Evolutionary conservation across 345 rosid genomes (phyloP).

Genomic region (Hibiscus syriacus): DNA sequence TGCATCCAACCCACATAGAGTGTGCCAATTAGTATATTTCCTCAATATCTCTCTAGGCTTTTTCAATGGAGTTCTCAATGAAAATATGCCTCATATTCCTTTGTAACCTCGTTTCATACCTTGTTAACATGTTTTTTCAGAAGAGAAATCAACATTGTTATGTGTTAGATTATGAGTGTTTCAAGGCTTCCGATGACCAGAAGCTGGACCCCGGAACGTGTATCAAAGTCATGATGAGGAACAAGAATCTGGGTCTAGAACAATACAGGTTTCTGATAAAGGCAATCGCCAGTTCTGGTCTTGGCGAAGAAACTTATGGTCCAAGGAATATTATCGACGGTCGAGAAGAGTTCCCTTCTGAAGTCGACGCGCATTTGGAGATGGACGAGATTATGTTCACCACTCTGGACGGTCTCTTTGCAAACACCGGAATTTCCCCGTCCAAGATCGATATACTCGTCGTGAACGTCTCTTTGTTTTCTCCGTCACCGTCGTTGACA

Average conservation of each 20-base stretch:
- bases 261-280: slow-evolving; percentile 54
- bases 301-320: slow-evolving; percentile 5
- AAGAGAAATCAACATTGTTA: slow-evolving; percentile 44
- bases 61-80: not conserved
- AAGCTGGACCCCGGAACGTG: slow-evolving; percentile 39
- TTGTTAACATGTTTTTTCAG: slow-evolving; percentile 10
- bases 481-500: slow-evolving; percentile 52
- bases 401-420: slow-evolving; percentile 40
- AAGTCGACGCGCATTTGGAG: slow-evolving; percentile 36
- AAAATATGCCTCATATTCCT: not conserved
- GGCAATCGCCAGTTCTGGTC: slow-evolving; percentile 61
- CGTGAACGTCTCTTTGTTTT: slow-evolving; percentile 49
- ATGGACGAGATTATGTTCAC: slow-evolving; percentile 47
- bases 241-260: slow-evolving; percentile 43
- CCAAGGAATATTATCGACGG: slow-evolving; percentile 47
- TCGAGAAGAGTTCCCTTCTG: slow-evolving; percentile 38
- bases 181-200: slow-evolving; percentile 44
- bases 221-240: slow-evolving; percentile 34
- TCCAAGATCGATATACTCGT: slow-evolving; percentile 53
- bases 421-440: slow-evolving; percentile 41
- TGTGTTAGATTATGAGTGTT: slow-evolving; percentile 64
- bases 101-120: not conserved
- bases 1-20: not conserved
- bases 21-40: not conserved
- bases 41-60: not conserved